A percentile compares a stretch with the other conserved stretches of the same genome.
Evolutionary conservation across 2,329 filamentous ascomycete species (phyloP).

Genomic region (Aureobasidium namibiae): DNA sequence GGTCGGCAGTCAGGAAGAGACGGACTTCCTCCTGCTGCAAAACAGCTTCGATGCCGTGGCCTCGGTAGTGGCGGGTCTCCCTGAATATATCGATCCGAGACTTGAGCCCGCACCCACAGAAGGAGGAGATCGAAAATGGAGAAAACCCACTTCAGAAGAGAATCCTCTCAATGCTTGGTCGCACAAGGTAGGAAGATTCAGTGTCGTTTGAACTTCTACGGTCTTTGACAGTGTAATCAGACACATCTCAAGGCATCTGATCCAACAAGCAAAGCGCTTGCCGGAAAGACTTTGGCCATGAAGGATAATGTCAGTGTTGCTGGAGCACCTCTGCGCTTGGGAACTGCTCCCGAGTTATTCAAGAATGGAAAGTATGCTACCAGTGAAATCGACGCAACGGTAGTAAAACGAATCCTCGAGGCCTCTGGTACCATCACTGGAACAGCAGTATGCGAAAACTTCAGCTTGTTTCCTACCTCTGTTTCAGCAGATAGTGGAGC

Average conservation of each 20-base stretch:
- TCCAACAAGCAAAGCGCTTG: slow-evolving; percentile 20
- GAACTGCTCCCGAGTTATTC: slow-evolving; percentile 32
- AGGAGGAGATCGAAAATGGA: slow-evolving; percentile 20
- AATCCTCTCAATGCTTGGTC: slow-evolving; percentile 40
- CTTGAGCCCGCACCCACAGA: slow-evolving; percentile 24
- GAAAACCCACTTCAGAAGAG: slow-evolving; percentile 20
- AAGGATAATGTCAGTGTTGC: slow-evolving; percentile 43
- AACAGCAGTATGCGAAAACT: slow-evolving; percentile 41
- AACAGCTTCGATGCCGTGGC: slow-evolving; percentile 23
- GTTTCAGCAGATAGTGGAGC: slow-evolving; percentile 38
- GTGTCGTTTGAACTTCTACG: too few species aligned
- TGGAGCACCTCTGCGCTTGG: slow-evolving; percentile 37
- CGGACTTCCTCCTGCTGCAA: slow-evolving; percentile 21
- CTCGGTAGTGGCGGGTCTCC: slow-evolving; percentile 17
- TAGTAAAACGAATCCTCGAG: slow-evolving; percentile 36
- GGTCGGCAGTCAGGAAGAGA: slow-evolving; percentile 18
- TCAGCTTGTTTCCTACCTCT: slow-evolving; percentile 35
- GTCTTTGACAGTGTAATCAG: neutral
- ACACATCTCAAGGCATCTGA: slow-evolving; percentile 23
- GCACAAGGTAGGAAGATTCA: slow-evolving; percentile 19
- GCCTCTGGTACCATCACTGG: slow-evolving; percentile 36
- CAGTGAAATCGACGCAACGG: slow-evolving; percentile 36
- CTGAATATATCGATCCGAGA: slow-evolving; percentile 31
- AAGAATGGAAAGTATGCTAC: slow-evolving; percentile 29
- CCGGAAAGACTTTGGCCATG: slow-evolving; percentile 30